Conservation (phyloP, 2,329 filamentous ascomycete species). For the Cladobotryum mycophilum region DNA sequence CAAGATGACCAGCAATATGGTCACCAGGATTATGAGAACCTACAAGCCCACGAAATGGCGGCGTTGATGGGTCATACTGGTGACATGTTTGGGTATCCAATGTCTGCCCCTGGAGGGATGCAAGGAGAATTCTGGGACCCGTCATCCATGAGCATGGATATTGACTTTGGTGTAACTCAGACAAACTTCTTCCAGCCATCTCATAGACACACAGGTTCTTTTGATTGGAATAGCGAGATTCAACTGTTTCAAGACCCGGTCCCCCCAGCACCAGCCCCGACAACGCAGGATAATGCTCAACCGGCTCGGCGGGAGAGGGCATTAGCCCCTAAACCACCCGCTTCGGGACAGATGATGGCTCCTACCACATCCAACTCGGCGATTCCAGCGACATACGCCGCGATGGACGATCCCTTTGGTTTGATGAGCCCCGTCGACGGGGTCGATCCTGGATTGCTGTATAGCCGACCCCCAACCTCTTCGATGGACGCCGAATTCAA, state of each 20-base stretch:
- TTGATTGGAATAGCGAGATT: slow-evolving; percentile 52
- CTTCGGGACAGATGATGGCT: slow-evolving; percentile 21
- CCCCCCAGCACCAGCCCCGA: slow-evolving; percentile 24
- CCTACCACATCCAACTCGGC: slow-evolving; percentile 16
- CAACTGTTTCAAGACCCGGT: slow-evolving; percentile 47
- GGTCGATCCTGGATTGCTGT: slow-evolving; percentile 56
- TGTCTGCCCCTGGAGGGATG: slow-evolving; percentile 50
- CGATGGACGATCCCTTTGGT: slow-evolving; percentile 47
- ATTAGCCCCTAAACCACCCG: slow-evolving; percentile 45
- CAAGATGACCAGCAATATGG: slow-evolving; percentile 52
- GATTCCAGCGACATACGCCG: slow-evolving; percentile 32
- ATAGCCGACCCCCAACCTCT: slow-evolving; percentile 46
- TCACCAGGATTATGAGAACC: slow-evolving; percentile 43
- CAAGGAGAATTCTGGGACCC: slow-evolving; percentile 54
- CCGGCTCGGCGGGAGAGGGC: slow-evolving; percentile 37
- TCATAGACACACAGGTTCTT: slow-evolving; percentile 44
- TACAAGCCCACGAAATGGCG: slow-evolving; percentile 45
- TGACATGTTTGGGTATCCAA: slow-evolving; percentile 55
- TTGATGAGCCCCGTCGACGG: slow-evolving; percentile 39
- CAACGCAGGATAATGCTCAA: slow-evolving; percentile 30
- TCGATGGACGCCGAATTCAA: slow-evolving; percentile 36
- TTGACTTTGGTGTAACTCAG: slow-evolving; percentile 47
- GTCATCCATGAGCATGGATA: slow-evolving; percentile 51
- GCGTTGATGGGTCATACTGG: slow-evolving; percentile 40
- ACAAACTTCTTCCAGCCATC: slow-evolving; percentile 37